Conservation (phyloP, 495 filamentous ascomycete species). For the Xylaria flabelliformis region DNA sequence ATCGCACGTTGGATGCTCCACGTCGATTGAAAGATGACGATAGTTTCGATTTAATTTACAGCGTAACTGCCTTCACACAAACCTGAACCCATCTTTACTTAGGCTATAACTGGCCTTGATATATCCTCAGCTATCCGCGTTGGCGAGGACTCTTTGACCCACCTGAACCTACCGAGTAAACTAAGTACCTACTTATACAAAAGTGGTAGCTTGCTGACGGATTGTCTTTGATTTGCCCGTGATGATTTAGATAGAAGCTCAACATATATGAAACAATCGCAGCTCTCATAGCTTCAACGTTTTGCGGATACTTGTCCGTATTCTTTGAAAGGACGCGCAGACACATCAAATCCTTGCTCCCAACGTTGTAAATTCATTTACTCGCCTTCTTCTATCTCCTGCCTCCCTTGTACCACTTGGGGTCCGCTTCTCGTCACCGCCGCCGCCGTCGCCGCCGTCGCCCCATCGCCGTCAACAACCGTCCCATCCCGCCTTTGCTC, state of each 20-base stretch:
- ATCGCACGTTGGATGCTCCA: background rate
- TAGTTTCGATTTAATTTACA: slow-evolving; percentile 9
- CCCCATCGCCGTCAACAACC: background rate
- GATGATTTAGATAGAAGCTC: background rate
- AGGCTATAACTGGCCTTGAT: background rate
- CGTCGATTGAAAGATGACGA: slow-evolving; percentile 12
- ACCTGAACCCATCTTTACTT: background rate
- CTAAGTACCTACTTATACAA: background rate
- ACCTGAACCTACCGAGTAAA: background rate
- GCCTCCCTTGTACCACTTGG: background rate
- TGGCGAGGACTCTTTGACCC: background rate
- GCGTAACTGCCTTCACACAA: background rate
- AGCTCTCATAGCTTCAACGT: background rate
- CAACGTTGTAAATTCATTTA: background rate
- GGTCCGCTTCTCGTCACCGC: background rate
- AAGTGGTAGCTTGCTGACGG: background rate
- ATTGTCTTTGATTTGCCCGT: background rate
- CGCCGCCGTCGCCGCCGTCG: slow-evolving; percentile 1
- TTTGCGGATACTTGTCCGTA: slow-evolving; percentile 1
- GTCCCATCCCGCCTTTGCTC: background rate
- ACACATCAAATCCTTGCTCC: background rate
- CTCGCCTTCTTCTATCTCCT: background rate
- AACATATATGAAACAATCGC: background rate
- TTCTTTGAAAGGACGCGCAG: background rate
- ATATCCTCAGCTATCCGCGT: background rate